Base-by-base conservation (phyloP, 2,329 filamentous ascomycete species). In the Hypoxylon sp. region DNA sequence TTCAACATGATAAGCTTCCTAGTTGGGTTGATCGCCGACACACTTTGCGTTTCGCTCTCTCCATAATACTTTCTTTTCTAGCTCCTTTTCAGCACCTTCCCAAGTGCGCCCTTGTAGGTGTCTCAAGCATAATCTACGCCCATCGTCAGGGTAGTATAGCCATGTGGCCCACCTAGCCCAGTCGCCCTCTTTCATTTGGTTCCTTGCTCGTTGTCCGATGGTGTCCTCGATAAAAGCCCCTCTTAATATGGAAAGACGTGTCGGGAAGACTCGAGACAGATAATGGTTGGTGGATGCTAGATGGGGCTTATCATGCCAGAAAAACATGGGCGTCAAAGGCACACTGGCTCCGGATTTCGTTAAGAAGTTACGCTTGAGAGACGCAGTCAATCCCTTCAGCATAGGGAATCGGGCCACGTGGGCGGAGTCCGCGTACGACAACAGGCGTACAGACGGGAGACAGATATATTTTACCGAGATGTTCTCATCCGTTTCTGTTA, bases 231-330 rank as follows among this genome's bases (percentile, higher is more conserved):
- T 87, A 69, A 88, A 88, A 5, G 82, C 83, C 0, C 86, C 86
- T 0, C 85, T 78, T 3, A 81, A 75, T 69, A 88, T 81, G 1
- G 86, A 83, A 14, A 86, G 72, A 1, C 85, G 79, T 0, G 79
- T 82, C 0, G 85, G 81, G 52, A 87, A 88, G 1, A 87, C 81
- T 0, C 81, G 78, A 0, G 76, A 71, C 0, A 87, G 78, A 60
- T 88, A 88, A 68, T 88, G 86, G 1, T 76, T 69, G 0, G 79
- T 82, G 2, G 80, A 82, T 0, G 82, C 85, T 2, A 88, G 65
- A 61, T 88, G 86, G 0, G 86, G 85, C 69, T 88, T 88, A 65
- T 88, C 86, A 60, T 87, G 85, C 86, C 86, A 88, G 71, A 87
- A 86, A 76, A 87, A 88, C 59, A 88, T 79, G 0, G 86, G 86